Conservation (phyloP, 23 red algal species). For the Gracilariopsis chorda region DNA sequence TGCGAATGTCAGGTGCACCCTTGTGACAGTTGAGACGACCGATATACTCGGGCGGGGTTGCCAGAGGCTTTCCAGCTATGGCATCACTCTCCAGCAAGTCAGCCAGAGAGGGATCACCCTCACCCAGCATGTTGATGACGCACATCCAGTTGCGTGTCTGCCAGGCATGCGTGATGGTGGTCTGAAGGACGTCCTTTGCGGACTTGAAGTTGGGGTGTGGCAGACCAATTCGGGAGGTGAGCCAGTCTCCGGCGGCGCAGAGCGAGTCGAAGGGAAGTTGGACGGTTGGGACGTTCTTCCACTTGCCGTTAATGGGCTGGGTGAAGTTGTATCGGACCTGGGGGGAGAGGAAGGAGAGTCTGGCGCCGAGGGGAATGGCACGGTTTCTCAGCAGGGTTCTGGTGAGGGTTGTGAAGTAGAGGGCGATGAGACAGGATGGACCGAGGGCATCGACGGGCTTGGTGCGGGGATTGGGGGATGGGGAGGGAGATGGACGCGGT, state of each 20-base stretch:
- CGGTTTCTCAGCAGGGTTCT: conserved; percentile 34
- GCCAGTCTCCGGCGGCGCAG: conserved; percentile 22
- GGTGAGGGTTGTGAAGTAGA: conserved; percentile 56
- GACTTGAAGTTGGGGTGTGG: conserved; percentile 25
- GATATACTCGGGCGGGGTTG: conserved; percentile 14
- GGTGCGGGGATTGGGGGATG: background rate
- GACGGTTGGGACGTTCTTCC: conserved; percentile 56
- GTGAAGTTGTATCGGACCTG: conserved; percentile 52
- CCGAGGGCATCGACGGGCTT: conserved; percentile 57
- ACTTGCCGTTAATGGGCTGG: conserved; percentile 26
- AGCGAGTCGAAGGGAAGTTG: conserved; percentile 37
- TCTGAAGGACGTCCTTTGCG: conserved; percentile 41
- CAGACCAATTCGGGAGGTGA: conserved; percentile 4
- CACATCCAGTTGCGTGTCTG: conserved; percentile 17
- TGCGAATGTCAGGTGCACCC: conserved; percentile 47
- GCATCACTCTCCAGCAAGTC: conserved; percentile 49
- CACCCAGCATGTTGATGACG: background rate
- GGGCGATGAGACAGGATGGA: conserved; percentile 25
- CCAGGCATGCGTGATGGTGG: conserved; percentile 43
- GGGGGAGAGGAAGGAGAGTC: conserved; percentile 41
- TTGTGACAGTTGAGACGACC: conserved; percentile 44
- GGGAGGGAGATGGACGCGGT: background rate
- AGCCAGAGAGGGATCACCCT: background rate
- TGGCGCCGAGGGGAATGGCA: background rate
- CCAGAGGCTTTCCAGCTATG: conserved; percentile 10